Base-by-base conservation (phyloP, 2,329 filamentous ascomycete genomes). In the Cladosporium sp. region DNA sequence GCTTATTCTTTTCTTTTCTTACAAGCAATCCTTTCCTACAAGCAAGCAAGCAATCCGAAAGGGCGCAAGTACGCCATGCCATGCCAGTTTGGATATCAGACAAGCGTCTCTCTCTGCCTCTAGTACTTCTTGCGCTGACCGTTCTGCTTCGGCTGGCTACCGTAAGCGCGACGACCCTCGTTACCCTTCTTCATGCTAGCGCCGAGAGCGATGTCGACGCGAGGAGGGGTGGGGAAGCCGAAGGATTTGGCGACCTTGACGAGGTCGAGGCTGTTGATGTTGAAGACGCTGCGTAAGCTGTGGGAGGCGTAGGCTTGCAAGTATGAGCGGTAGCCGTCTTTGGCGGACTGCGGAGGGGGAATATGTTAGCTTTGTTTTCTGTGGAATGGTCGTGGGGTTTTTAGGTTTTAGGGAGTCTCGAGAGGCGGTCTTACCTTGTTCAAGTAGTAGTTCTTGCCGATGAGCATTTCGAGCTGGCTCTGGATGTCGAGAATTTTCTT, bases 381-480 rank as follows among this genome's bases (percentile, higher is more conserved):
- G n/a, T n/a, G n/a, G n/a, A n/a, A n/a, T n/a, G n/a, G n/a, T n/a
- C n/a, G n/a, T n/a, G n/a, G n/a, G n/a, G n/a, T n/a, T n/a, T n/a
- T n/a, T 42, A 7, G 8, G 27, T 12, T 35, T 25, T 39, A 4
- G 22, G 9, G 22, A 27, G 32, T 35, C 12, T 13, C 15, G 18
- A 11, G 42, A 32, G 61, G 7, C 11, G 6, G 6, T 2, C 72
- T 51, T 65, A 80, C 78, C 79, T 95, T 93, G 75, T 96, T 93
- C 52, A 98, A 79, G 69, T 96, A 96, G 75, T 97, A 97, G 72
- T 98, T 97, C 68, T 93, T 87, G 25, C 82, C 82, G 62, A 98
- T 94, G 58, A 97, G 79, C 72, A 92, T 93, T 77, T 97, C 92
- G 8, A 97, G 80, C 70, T 96, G 90, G 20, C 60, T 67, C 50